Base-by-base conservation (phyloP, 768 basidiomycete genomes). In the Terana coerulea region DNA sequence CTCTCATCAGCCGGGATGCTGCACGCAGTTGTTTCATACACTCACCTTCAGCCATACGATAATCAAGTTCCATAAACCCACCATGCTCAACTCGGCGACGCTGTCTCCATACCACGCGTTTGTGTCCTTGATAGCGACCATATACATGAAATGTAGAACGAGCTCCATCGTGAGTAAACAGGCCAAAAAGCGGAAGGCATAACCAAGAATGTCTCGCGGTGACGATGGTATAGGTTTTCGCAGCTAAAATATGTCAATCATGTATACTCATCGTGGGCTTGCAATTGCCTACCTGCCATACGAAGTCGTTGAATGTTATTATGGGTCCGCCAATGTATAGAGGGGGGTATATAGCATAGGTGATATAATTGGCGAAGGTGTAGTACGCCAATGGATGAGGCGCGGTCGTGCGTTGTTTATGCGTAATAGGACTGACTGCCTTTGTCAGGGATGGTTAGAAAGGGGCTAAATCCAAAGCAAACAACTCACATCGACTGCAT, bases 301-400 rank as follows among this genome's bases (percentile, higher is more conserved):
- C 72, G 64, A 92, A 98, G 65, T 97, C 91, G 62, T 95, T 95
- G 75, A 92, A 98, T 0, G 95, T 88, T 65, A 98, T 81, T 58
- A 98, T 95, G 0, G 97, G 97, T 0, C 97, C 95, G 1, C 91
- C 95, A 45, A 98, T 89, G 64, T 98, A 99, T 10, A 98, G 72
- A 1, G 97, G 95, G 0, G 95, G 83, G 62, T 98, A 99, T 7
- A 98, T 69, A n/a, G 78, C 75, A 63, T 98, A 98, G 21, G 88
- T 77, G 9, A 97, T 47, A 65, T 91, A 95, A 61, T 88, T 87
- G 15, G 69, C 42, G 57, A 82, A 85, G 1, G 80, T 77, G 64
- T 94, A 97, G 45, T 75, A 67, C 10, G 76, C 73, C 10, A 66
- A 63, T 1, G 81, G 62, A 53, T 92, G 89, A 2, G 80, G 61